Evolutionary conservation across 1,139 yeast species (phyloP), one percentile per base, ranked within the genome.

Genomic region (Trichomonascaceae sp.): DNA sequence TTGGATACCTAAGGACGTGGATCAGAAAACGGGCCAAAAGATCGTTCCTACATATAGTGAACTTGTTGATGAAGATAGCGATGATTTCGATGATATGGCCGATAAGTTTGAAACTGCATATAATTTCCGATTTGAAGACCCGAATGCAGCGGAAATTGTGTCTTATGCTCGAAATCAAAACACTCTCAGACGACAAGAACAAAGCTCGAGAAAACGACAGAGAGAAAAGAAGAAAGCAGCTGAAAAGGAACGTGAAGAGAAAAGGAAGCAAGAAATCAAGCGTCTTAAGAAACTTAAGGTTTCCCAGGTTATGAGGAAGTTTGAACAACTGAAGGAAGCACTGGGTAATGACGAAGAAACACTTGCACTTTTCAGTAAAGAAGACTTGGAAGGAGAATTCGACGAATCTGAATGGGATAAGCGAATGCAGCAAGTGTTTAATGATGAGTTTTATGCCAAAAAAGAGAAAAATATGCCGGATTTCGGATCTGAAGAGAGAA

Each of bases 141-240:
- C 96, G 13, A 83, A 83, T 61, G 80, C 96, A 9, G 88, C 93
- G 0, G 97, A 93, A 66, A 88, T 95, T 69, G 85, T 90, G 36
- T 85, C 96, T n/a, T 95, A 93, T 74, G 98, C 99, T 3, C 89
- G 99, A 79, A 87, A 80, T 60, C 96, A 90, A 68, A 96, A 95
- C 27, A 89, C 98, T 0, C 77, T 90, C 64, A 84, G 99, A 73
- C 80, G 99, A 67, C 82, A 85, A 20, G 84, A 83, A 51, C 79
- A 85, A 56, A 83, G 84, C 61, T 71, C 87, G 19, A 81, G 99
- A 64, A 89, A 89, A 73, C 81, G 85, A 69, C 85, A 84, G 70
- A 83, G 99, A 74, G 93, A 89, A 52, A 79, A 76, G 66, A 82
- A 83, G 68, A 79, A 75, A 55, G 85, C 81, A 49, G 78, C 74